A percentile compares a stretch with the other conserved stretches of the same genome.
Evolutionary conservation across 257 asterid genomes (phyloP).

Genomic region (Oldenlandia corymbosa): DNA sequence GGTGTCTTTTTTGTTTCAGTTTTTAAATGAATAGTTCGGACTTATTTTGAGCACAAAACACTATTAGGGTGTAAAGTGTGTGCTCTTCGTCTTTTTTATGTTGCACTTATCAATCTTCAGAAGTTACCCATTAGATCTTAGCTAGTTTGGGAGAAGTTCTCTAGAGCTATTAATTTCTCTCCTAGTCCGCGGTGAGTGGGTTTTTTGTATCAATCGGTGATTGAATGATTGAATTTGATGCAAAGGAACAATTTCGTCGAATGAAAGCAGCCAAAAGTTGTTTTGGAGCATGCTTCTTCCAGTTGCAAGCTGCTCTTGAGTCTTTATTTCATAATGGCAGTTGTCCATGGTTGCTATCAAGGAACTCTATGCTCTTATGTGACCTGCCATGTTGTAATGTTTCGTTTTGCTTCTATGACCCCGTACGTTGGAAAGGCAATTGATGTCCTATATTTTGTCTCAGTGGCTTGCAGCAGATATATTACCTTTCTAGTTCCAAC

Average conservation of each 20-base stretch:
- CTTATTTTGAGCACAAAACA: too few species aligned
- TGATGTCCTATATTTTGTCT: conserved; percentile 24
- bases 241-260: neutral
- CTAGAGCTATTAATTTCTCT: neutral
- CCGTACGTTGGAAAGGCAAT: conserved; percentile 11
- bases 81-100: neutral
- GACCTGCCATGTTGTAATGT: neutral
- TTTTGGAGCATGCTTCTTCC: neutral
- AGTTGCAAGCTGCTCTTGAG: neutral
- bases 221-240: neutral
- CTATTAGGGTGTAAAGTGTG: neutral
- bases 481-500: conserved; percentile 70
- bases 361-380: neutral
- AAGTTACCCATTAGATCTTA: neutral
- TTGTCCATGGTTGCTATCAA: neutral
- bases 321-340: neutral
- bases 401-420: neutral
- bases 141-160: neutral
- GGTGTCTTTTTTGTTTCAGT: too few species aligned
- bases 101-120: neutral
- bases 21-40: too few species aligned
- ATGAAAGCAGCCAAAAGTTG: neutral
- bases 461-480: conserved; percentile 88
- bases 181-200: neutral
- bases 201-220: neutral